Base-by-base conservation (phyloP, 2,329 filamentous ascomycete species). In the Trichoderma hamatum region DNA sequence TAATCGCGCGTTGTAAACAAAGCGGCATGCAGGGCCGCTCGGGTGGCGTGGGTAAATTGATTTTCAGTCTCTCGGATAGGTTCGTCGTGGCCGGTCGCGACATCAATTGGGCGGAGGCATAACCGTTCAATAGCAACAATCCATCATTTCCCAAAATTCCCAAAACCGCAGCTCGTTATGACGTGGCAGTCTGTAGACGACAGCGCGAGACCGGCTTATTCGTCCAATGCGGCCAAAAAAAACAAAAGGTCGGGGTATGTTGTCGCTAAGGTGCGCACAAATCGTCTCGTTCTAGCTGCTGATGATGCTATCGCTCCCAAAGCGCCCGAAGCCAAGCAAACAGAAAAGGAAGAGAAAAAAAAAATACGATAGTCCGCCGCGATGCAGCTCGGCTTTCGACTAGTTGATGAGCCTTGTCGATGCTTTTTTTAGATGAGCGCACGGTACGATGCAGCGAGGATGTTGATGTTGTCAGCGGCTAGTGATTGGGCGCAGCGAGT, bases 31-130 rank as follows among this genome's bases (percentile, higher is more conserved):
- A 61, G 62, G 51, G 51, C 64, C 63, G 56, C 63, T 66, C 49
- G 60, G 58, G 61, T 59, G 26, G 67, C 66, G 66, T 46, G 58
- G 59, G 36, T 67, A 67, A 59, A 67, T 58, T 28, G 63, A 26
- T 49, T 49, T 68, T 60, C 39, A 34, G 64, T 58, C 36, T 55
- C 55, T 63, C 54, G 60, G 51, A 64, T 62, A 69, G 68, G 61
- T 64, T 69, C 68, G 68, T 70, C 36, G 63, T 55, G 63, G 54
- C 52, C 49, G 54, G 59, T 67, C 66, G 69, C 59, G 68, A 24
- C 54, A 58, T 72, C 69, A 74, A 68, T 70, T 70, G 51, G 64
- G 66, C 68, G 61, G 68, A 72, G 63, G 71, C 73, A 74, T 73
- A 74, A 69, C 73, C 72, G 71, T 64, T 67, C 70, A 70, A 60